phyloP scores from a whole-genome alignment of 306 rosid genomes.

The Dryas drummondii region DNA sequence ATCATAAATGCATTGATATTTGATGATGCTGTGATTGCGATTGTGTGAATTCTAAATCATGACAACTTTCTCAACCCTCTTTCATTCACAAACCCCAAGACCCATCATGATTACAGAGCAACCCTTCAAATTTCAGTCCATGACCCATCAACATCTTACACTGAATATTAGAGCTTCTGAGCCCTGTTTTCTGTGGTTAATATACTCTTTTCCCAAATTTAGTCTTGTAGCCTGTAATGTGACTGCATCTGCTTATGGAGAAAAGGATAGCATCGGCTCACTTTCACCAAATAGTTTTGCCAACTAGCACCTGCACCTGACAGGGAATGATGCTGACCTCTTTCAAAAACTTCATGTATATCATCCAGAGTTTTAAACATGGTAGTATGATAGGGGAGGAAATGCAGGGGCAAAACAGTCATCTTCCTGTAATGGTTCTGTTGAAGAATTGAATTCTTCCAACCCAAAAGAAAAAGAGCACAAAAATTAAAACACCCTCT shows the following conservation, averaged over 20 bases:
- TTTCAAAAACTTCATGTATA: conserved; percentile 30
- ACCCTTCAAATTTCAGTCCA: conserved; percentile 41
- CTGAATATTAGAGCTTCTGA: conserved; percentile 55
- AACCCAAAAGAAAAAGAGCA: conserved; percentile 6
- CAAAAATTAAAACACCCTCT: background rate
- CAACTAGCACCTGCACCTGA: conserved; percentile 52
- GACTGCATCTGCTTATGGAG: conserved; percentile 34
- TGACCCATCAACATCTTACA: conserved; percentile 52
- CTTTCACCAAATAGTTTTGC: conserved; percentile 39
- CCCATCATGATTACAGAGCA: conserved; percentile 43
- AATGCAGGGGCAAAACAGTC: conserved; percentile 36
- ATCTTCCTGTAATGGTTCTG: conserved; percentile 9
- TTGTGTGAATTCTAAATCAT: conserved; percentile 15
- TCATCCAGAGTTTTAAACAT: conserved; percentile 32
- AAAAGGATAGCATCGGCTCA: conserved; percentile 36
- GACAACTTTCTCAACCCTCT: conserved; percentile 15
- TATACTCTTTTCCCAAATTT: conserved; percentile 33
- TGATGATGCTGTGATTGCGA: conserved; percentile 31
- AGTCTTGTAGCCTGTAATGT: conserved; percentile 29
- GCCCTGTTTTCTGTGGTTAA: conserved; percentile 39
- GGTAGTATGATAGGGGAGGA: conserved; percentile 15
- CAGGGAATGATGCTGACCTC: conserved; percentile 44
- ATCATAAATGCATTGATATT: background rate
- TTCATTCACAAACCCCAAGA: conserved; percentile 36
- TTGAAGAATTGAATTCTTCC: conserved; percentile 21